These are phyloP conservation scores for Talaromyces albobiverticillius DNA, from an alignment of 2,329 filamentous ascomycete species.

Conservation along the genomic window DNA sequence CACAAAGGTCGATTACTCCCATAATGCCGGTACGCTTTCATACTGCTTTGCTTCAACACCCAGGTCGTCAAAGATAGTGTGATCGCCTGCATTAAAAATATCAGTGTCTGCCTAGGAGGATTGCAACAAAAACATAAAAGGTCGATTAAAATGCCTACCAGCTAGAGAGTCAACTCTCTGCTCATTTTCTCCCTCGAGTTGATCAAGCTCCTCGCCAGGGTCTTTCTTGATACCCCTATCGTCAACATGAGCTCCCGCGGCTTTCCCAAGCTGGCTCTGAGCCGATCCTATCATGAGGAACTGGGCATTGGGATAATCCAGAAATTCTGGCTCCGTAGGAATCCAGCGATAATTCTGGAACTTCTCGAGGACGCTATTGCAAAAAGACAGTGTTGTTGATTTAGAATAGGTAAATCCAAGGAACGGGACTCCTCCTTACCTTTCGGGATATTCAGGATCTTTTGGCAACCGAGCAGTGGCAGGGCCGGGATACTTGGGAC, in stretches of 20 bases:
- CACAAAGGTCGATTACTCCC: slow-evolving; percentile 40
- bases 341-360: slow-evolving; percentile 74
- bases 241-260: slow-evolving; percentile 28
- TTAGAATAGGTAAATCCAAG: slow-evolving; percentile 18
- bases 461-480: slow-evolving; percentile 61
- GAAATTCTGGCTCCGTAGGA: slow-evolving; percentile 67
- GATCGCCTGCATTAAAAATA: slow-evolving; percentile 44
- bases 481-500: slow-evolving; percentile 68
- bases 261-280: slow-evolving; percentile 32
- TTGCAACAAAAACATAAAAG: neutral
- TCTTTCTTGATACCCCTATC: slow-evolving; percentile 59
- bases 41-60: slow-evolving; percentile 62
- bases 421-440: too few relatives aligned
- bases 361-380: slow-evolving; percentile 61
- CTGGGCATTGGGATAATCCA: slow-evolving; percentile 73
- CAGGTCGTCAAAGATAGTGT: slow-evolving; percentile 59
- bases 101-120: neutral
- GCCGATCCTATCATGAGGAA: slow-evolving; percentile 71
- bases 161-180: slow-evolving; percentile 60
- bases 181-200: slow-evolving; percentile 72
- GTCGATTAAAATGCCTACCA: slow-evolving; percentile 35
- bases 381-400: neutral
- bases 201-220: slow-evolving; percentile 68
- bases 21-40: slow-evolving; percentile 61
- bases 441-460: slow-evolving; percentile 66